A percentile compares a stretch with the other conserved stretches of the same genome.
Evolutionary conservation across 2,329 filamentous ascomycete species (phyloP).

Genomic region (Dryadomyces quercus-mongolicae): DNA sequence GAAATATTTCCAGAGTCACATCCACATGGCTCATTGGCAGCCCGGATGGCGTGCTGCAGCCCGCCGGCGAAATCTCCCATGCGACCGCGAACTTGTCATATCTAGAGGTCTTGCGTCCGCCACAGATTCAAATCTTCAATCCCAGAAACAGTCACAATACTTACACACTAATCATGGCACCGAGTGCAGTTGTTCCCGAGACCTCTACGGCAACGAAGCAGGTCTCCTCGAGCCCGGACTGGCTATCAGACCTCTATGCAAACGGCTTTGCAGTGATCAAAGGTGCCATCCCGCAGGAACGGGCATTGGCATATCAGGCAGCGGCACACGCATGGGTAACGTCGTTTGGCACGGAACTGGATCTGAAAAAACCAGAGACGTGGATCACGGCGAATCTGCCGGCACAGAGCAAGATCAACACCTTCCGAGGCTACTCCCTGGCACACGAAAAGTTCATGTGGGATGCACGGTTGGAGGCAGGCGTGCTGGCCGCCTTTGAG

Average conservation of each 20-base stretch:
- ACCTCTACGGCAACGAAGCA: background rate
- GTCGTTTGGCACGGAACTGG: constrained; percentile 12
- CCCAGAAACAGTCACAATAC: no score
- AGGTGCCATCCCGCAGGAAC: constrained; percentile 28
- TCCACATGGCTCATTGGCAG: no score
- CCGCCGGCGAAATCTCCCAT: no score
- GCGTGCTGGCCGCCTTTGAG: constrained; percentile 24
- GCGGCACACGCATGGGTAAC: constrained; percentile 13
- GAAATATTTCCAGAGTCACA: no score
- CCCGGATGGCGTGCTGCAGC: no score
- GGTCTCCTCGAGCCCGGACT: background rate
- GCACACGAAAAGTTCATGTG: constrained; percentile 28
- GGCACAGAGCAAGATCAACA: constrained; percentile 20
- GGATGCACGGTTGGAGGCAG: constrained; percentile 24
- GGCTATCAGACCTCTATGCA: background rate
- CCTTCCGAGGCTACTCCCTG: constrained; percentile 17
- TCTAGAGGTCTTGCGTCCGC: no score
- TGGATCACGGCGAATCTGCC: constrained; percentile 25
- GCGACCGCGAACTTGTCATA: no score
- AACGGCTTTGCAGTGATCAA: constrained; percentile 32
- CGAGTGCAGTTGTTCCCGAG: background rate
- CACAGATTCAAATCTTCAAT: no score
- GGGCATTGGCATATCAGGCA: constrained; percentile 22
- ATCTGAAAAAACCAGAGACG: constrained; percentile 20
- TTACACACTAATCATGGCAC: background rate